These are phyloP conservation scores for Plasmodium falciparum DNA, from an alignment of 169 alveolate species.

Conservation along the genomic window DNA sequence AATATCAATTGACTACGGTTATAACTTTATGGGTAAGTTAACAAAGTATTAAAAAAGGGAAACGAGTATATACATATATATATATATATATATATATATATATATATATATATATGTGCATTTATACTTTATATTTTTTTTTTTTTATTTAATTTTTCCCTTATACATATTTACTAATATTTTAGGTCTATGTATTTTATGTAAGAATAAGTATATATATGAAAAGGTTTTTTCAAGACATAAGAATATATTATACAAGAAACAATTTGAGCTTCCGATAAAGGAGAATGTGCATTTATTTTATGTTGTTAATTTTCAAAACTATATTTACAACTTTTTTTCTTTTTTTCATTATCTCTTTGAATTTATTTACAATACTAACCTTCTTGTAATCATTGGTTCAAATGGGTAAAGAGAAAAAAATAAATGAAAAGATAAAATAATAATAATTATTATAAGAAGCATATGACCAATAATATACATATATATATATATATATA, in stretches of 20 bases:
- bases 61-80: not conserved
- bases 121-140: not conserved
- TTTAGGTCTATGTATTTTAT: slow-evolving; percentile 45
- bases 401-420: slow-evolving; percentile 41
- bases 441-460: not conserved
- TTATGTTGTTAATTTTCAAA: slow-evolving; percentile 32
- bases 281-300: slow-evolving; percentile 32
- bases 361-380: slow-evolving; percentile 37
- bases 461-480: not conserved
- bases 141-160: slow-evolving; percentile 5
- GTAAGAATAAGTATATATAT: slow-evolving; percentile 57
- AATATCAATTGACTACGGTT: slow-evolving; percentile 68
- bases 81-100: slow-evolving; percentile 4
- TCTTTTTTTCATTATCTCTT: slow-evolving; percentile 40
- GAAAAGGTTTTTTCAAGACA: slow-evolving; percentile 51
- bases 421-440: not conserved
- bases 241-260: slow-evolving; percentile 11
- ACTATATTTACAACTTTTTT: slow-evolving; percentile 32
- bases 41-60: not conserved
- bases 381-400: slow-evolving; percentile 55
- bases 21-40: slow-evolving; percentile 64
- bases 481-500: not conserved
- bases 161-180: not conserved
- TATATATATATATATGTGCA: not conserved
- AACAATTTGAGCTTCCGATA: slow-evolving; percentile 41